Percentiles rank a stretch among this genome's conserved stretches.
Evolutionary conservation across 2,329 filamentous ascomycete species (phyloP).

Genomic region (Sarocladium brachiariae): DNA sequence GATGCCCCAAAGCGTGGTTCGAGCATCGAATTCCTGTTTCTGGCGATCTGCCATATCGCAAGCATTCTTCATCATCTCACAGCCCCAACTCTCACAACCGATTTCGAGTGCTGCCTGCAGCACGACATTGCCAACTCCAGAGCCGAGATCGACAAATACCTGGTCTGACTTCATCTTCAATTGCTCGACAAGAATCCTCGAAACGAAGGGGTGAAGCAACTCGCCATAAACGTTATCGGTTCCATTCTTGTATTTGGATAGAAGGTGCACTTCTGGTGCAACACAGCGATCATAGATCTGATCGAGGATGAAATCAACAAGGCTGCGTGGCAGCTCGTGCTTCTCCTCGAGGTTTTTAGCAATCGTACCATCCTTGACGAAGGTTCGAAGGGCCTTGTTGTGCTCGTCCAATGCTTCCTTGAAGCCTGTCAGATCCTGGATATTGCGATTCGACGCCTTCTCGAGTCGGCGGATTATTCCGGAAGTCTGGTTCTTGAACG

Average conservation of each 20-base stretch:
- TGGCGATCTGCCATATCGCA: conserved; percentile 77
- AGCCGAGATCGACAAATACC: conserved; percentile 90
- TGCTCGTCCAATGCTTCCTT: conserved; percentile 66
- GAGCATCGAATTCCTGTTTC: conserved; percentile 72
- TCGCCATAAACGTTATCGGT: conserved; percentile 95
- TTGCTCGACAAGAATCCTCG: conserved; percentile 69
- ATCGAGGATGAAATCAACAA: conserved; percentile 73
- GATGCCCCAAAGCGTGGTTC: conserved; percentile 85
- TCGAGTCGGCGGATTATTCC: conserved; percentile 74
- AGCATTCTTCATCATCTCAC: conserved; percentile 91
- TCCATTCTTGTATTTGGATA: conserved; percentile 81
- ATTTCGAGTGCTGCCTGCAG: conserved; percentile 89
- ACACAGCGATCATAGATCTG: conserved; percentile 92
- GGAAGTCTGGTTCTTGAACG: conserved; percentile 63
- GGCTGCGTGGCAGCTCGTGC: conserved; percentile 61
- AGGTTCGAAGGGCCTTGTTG: conserved; percentile 61
- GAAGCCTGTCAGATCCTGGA: conserved; percentile 61
- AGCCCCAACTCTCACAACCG: conserved; percentile 92
- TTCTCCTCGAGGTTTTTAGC: conserved; percentile 62
- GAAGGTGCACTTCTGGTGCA: conserved; percentile 75
- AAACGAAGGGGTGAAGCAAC: conserved; percentile 76
- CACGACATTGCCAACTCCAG: conserved; percentile 92
- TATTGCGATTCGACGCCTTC: conserved; percentile 62
- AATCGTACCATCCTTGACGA: conserved; percentile 66
- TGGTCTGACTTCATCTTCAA: conserved; percentile 73